Evolutionary conservation across 1,139 yeast species (phyloP).

Genomic region (Suhomyces bribrorum): DNA sequence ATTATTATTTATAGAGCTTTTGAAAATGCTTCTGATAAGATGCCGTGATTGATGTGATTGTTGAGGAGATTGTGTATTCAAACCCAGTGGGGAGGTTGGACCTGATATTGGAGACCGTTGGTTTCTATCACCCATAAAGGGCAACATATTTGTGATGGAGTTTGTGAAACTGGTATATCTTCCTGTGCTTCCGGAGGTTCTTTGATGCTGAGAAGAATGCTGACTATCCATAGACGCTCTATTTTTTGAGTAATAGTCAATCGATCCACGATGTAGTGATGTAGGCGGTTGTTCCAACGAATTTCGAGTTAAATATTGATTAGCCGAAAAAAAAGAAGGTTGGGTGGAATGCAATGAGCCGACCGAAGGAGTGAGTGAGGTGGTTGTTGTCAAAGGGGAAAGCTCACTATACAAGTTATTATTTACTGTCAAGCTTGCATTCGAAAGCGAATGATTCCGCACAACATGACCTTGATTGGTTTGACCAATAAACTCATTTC

Average conservation of each 20-base stretch:
- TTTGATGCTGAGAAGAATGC: conserved; percentile 19
- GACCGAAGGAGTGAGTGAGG: conserved; percentile 46
- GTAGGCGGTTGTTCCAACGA: conserved; percentile 41
- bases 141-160: conserved; percentile 44
- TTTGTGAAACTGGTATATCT: conserved; percentile 40
- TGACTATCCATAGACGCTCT: conserved; percentile 33
- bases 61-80: conserved; percentile 9
- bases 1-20: conserved; percentile 18
- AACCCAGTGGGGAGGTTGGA: conserved; percentile 16
- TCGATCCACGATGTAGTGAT: conserved; percentile 33
- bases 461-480: conserved; percentile 12
- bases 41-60: conserved; percentile 32
- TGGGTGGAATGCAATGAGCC: conserved; percentile 46
- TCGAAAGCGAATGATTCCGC: conserved; percentile 10
- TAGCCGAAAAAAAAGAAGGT: conserved; percentile 49
- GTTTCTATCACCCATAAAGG: conserved; percentile 45
- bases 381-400: conserved; percentile 49
- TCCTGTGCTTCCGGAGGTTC: conserved; percentile 18
- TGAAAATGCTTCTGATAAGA: conserved; percentile 45
- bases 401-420: conserved; percentile 27
- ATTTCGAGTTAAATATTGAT: conserved; percentile 41
- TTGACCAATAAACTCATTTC: conserved; percentile 7
- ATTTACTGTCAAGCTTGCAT: conserved; percentile 11
- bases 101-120: conserved; percentile 28
- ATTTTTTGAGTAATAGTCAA: conserved; percentile 33